These are phyloP conservation scores for Sporothrix euskadiensis DNA, from an alignment of 2,329 filamentous ascomycete genomes.

Conservation along the genomic window DNA sequence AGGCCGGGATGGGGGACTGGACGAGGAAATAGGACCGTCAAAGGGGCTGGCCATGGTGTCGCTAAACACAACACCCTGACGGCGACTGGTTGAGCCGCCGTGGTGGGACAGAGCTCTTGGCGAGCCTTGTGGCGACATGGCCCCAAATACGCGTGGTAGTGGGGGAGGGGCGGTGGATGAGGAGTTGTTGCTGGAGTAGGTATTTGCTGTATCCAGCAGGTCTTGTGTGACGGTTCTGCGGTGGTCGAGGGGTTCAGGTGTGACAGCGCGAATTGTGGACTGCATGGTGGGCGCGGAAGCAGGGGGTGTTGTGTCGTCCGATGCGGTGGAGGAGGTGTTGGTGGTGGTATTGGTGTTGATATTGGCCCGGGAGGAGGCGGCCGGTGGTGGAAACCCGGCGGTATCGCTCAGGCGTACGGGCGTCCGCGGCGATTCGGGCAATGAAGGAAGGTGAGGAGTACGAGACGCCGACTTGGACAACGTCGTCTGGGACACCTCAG, in stretches of 20 bases:
- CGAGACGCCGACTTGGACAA: neutral
- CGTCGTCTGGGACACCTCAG: neutral
- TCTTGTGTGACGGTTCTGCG: conserved; percentile 33
- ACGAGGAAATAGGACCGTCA: conserved; percentile 45
- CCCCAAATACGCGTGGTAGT: conserved; percentile 39
- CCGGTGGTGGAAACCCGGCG: conserved; percentile 33
- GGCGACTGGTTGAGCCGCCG: conserved; percentile 39
- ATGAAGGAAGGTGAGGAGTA: conserved; percentile 32
- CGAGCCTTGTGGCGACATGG: conserved; percentile 49
- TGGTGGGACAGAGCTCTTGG: conserved; percentile 44
- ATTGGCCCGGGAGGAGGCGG: conserved; percentile 29
- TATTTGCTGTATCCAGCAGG: conserved; percentile 33
- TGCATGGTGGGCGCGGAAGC: conserved; percentile 33
- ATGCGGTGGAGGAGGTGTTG: neutral
- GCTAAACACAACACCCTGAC: conserved; percentile 63
- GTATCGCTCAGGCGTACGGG: conserved; percentile 35
- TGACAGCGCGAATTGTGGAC: conserved; percentile 63
- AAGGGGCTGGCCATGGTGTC: conserved; percentile 55
- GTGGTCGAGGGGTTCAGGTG: conserved; percentile 57
- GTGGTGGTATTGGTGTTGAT: conserved; percentile 9
- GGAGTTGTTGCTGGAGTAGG: conserved; percentile 15
- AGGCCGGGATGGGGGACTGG: conserved; percentile 45
- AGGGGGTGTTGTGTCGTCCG: conserved; percentile 2
- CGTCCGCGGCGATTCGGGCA: conserved; percentile 36
- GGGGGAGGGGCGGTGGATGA: conserved; percentile 31